Percentiles rank a stretch among this genome's conserved stretches.
These are phyloP conservation scores for Lithospermum erythrorhizon DNA, from an alignment of 257 asterid genomes.

Conservation along the genomic window DNA sequence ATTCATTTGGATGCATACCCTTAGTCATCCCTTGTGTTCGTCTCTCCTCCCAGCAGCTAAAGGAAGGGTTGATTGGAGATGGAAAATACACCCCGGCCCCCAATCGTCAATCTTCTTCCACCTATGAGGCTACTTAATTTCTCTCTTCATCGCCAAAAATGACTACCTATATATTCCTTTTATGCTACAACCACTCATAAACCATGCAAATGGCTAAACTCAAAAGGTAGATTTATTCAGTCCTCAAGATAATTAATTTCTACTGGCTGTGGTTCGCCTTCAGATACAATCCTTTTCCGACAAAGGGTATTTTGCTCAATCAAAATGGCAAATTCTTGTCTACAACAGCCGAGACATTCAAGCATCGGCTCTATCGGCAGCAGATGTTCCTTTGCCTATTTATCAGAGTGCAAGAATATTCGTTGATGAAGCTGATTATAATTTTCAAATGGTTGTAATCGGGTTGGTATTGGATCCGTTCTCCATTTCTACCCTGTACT, in stretches of 20 bases:
- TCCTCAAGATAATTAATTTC: conserved; percentile 27
- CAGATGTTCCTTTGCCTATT: conserved; percentile 34
- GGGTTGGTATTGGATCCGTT: conserved; percentile 83
- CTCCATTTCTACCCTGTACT: conserved; percentile 49
- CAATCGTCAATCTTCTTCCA: neutral
- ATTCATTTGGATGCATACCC: conserved; percentile 5
- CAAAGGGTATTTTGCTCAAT: conserved; percentile 21
- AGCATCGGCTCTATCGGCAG: conserved; percentile 15
- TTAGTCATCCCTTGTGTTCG: neutral
- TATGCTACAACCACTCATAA: conserved; percentile 10
- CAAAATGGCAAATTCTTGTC: conserved; percentile 14
- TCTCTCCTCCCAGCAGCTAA: conserved; percentile 15
- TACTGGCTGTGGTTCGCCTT: conserved; percentile 24
- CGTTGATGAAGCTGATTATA: conserved; percentile 38
- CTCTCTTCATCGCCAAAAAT: conserved; percentile 13
- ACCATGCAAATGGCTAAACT: conserved; percentile 1
- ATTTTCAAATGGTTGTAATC: conserved; percentile 51
- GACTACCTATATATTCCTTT: conserved; percentile 27
- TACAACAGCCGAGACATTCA: conserved; percentile 20
- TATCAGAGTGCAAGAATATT: conserved; percentile 51
- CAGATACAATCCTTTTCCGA: conserved; percentile 13
- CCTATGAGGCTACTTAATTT: neutral
- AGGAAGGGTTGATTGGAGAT: conserved; percentile 56
- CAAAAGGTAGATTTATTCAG: conserved; percentile 12
- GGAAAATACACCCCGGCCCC: conserved; percentile 24